phyloP scores from a whole-genome alignment of 495 filamentous ascomycete genomes.

The Penicillium canescens region DNA sequence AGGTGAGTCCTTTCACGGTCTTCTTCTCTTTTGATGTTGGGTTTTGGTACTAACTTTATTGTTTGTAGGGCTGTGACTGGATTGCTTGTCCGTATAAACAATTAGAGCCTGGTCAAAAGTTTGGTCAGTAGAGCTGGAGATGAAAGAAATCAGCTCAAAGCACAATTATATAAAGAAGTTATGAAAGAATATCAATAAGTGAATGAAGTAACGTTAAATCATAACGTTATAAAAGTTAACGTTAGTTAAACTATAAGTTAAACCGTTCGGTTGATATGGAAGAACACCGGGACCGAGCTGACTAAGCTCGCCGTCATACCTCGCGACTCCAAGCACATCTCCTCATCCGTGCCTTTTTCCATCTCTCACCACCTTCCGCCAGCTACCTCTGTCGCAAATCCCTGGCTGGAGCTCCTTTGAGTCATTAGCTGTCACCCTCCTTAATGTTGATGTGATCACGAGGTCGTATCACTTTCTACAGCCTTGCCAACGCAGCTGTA shows the following conservation, averaged over 20 bases:
- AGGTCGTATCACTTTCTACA: not conserved
- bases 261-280: too few species aligned
- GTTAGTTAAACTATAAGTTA: too few species aligned
- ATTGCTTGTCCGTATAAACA: conserved; percentile 26
- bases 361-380: too few species aligned
- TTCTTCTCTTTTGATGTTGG: not conserved
- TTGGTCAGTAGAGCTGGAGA: conserved; percentile 10
- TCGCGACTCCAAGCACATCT: not conserved
- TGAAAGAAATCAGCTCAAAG: not conserved
- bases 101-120: conserved; percentile 27
- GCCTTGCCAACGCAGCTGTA: not conserved
- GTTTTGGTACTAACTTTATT: not conserved
- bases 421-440: too few species aligned
- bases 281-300: not conserved
- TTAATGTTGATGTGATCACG: too few species aligned
- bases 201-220: too few species aligned
- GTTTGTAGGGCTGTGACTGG: conserved; percentile 26
- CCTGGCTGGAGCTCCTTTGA: too few species aligned
- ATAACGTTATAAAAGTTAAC: too few species aligned
- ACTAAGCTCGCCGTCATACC: conserved; percentile 5
- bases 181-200: not conserved
- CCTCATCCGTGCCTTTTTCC: not conserved
- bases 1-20: conserved; percentile 3
- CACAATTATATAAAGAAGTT: conserved; percentile 7
- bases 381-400: not conserved